phyloP scores from a whole-genome alignment of 495 filamentous ascomycete species.

The Penicillium malachiteum region DNA sequence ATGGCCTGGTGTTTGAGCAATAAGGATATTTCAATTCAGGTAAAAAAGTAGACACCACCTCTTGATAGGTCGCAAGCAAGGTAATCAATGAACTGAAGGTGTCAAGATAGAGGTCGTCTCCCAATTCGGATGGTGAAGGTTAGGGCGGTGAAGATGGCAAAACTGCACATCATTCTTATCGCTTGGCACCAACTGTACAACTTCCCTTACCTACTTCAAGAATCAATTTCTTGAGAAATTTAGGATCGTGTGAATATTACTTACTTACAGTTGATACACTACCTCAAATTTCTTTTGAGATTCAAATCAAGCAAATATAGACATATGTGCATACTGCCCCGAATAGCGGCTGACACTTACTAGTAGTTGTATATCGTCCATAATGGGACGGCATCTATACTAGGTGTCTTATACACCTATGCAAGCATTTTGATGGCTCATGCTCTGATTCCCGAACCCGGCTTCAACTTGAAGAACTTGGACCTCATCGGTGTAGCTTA shows the following conservation, averaged over 20 bases:
- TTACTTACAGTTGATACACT: no score
- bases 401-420: no score
- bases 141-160: constrained; percentile 21
- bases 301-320: no score
- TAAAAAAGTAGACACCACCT: background rate
- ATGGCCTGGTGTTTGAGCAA: background rate
- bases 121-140: constrained; percentile 17
- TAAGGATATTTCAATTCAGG: background rate
- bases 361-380: no score
- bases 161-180: constrained; percentile 16
- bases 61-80: background rate
- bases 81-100: background rate
- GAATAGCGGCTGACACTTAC: no score
- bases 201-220: background rate
- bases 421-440: no score
- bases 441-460: no score
- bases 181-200: background rate
- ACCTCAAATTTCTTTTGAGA: no score
- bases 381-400: no score
- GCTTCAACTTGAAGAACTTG: no score
- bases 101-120: constrained; percentile 9
- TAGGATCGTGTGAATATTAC: background rate
- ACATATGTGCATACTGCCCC: no score
- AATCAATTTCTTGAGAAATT: background rate
- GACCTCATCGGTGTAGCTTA: no score